Percentiles rank a stretch among this genome's conserved stretches.
phyloP scores from a whole-genome alignment of 169 alveolate species.

The Fabrea salina region DNA sequence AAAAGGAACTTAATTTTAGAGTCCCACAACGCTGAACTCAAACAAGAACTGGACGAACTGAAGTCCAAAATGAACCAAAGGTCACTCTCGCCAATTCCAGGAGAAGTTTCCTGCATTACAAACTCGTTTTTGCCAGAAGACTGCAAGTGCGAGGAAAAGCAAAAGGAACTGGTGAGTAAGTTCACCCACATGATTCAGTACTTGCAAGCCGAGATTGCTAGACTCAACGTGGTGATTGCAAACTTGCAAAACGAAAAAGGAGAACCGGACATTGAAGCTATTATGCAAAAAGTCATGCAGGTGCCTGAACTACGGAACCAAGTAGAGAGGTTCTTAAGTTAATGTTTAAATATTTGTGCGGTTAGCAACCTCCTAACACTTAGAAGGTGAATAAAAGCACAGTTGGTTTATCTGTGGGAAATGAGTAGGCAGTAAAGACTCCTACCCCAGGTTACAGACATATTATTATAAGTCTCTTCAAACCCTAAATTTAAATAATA shows the following conservation, averaged over 20 bases:
- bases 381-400: too few relatives aligned
- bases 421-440: too few relatives aligned
- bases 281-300: background rate
- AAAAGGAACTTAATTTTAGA: slow-evolving; percentile 9
- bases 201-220: slow-evolving; percentile 32
- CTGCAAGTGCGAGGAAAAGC: slow-evolving; percentile 32
- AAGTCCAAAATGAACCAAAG: background rate
- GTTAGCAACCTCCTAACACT: too few relatives aligned
- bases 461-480: too few relatives aligned
- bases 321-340: too few relatives aligned
- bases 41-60: slow-evolving; percentile 24
- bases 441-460: too few relatives aligned
- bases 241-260: slow-evolving; percentile 14
- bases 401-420: too few relatives aligned
- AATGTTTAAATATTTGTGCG: too few relatives aligned
- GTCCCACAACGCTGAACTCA: background rate
- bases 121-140: background rate
- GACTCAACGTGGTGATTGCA: slow-evolving; percentile 18
- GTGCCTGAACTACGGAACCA: background rate
- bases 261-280: background rate
- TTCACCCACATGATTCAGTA: slow-evolving; percentile 36
- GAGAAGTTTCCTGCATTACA: slow-evolving; percentile 15
- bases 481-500: too few relatives aligned
- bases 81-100: slow-evolving; percentile 9
- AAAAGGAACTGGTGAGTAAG: slow-evolving; percentile 33